Evolutionary conservation across 805 yeast genomes (phyloP), one percentile per base, ranked within the genome.

Genomic region (Candida quercuum): DNA sequence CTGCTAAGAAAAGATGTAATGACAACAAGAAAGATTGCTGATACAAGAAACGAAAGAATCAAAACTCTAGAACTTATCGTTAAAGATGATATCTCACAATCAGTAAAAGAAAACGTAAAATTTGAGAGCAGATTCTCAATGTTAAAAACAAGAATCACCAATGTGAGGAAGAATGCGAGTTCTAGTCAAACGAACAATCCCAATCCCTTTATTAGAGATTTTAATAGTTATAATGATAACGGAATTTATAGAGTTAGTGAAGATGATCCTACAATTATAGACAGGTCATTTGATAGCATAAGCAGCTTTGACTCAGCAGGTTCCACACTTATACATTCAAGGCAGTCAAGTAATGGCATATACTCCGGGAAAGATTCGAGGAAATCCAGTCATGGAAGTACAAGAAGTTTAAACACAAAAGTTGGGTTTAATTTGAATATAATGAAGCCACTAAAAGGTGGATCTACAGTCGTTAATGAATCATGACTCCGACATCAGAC

Each of bases 401-500:
- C 36, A 15, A 25, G 22, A 27, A 32, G 20, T 23, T 36, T 28
- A 8, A 12, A 20, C 30, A 20, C 28, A 10, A 63, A 64, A 42
- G 60, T 63, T 16, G 82, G 82, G 1, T 58, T 77, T 34, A 75
- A 77, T 52, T 60, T 78, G 42, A 60, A 76, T 36, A 80, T 81
- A 7, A 76, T 80, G 15, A 79, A 78, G 54, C 84, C 85, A 1
- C 31, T 78, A 28, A 64, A 79, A 37, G 83, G 84, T 16, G 52
- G 47, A 3, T 12, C 36, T 12, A 35, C 33, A 11, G 26, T 32
- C 8, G 37, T 38, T 11, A 24, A 32, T 14, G 37, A 33, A 13
- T 38, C 36, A 21, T 36, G 41, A 28, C 6, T 12, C 7, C 5
- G 27, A 14, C 27, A 7, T 9, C n/a, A 24, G n/a, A n/a, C n/a